Base-by-base conservation (phyloP, 1,284 basidiomycete genomes). In the Leucoagaricus sp. region DNA sequence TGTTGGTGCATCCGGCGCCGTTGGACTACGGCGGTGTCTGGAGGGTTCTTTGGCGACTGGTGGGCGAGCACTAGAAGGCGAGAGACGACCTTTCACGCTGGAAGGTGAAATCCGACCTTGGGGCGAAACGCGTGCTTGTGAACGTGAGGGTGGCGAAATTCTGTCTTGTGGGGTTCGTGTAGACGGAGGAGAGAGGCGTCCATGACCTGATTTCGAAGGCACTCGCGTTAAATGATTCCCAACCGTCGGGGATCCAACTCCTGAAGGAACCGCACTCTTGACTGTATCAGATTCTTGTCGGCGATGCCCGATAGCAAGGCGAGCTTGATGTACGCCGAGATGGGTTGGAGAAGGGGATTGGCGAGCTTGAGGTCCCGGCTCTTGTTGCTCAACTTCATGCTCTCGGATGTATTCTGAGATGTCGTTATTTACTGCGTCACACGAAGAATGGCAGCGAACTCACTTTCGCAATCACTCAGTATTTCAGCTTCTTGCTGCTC, bases 231-330 rank as follows among this genome's bases (percentile, higher is more conserved):
- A 57, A 45, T 26, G 23, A 49, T 36, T 57, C n/a, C 61, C 65
- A 17, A 73, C 61, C 13, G 77, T 74, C 13, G 77, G 73, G 15
- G 77, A 75, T 10, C 67, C 63, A 59, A 65, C 60, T 23, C 54
- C 63, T 40, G 65, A 60, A 42, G 71, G 67, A 19, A 67, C 67
- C 4, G 60, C 36, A 34, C 78, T 79, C 25, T 85, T 86, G 26
- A 90, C 70, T 0, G 89, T 91, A 60, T 91, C 88, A 0, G 89
- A 91, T 59, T 90, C 87, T 25, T 82, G 81, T 53, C 89, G 83
- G 62, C 76, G 79, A 65, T 90, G 87, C 0, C 61, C 64, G 60
- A 69, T 64, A 8, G 61, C 68, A 61, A 68, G 21, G 56, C 66
- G 61, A 60, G 68, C 61, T 50, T 58, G 63, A 63, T 63, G 72